phyloP scores from a whole-genome alignment of 1,284 basidiomycete genomes.

The Malassezia vespertilionis region DNA sequence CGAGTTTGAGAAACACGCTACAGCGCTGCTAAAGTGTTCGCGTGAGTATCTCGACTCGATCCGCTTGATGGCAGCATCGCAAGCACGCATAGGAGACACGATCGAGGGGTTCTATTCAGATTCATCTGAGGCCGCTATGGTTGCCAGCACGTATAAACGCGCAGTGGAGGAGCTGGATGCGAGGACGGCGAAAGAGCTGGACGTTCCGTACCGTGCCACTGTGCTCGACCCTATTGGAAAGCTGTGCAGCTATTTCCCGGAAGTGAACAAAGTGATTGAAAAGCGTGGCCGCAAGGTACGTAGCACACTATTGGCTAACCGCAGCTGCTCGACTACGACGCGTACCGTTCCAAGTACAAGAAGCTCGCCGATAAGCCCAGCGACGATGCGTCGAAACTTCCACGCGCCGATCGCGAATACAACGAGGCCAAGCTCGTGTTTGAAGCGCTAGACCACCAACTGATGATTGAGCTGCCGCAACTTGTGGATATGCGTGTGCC shows the following conservation, averaged over 20 bases:
- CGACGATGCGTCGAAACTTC: constrained; percentile 83
- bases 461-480: constrained; percentile 80
- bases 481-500: constrained; percentile 88
- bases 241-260: constrained; percentile 87
- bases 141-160: constrained; percentile 87
- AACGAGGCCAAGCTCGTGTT: constrained; percentile 89
- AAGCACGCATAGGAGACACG: constrained; percentile 86
- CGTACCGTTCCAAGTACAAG: constrained; percentile 61
- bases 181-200: constrained; percentile 72
- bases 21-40: constrained; percentile 81
- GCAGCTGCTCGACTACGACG: constrained; percentile 87
- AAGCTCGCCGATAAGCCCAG: constrained; percentile 85
- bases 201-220: constrained; percentile 82
- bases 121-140: constrained; percentile 67
- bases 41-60: constrained; percentile 92
- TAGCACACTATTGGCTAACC: background rate
- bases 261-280: constrained; percentile 82
- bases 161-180: constrained; percentile 87
- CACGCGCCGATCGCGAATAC: constrained; percentile 86
- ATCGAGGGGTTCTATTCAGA: constrained; percentile 79
- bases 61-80: constrained; percentile 61
- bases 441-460: constrained; percentile 80
- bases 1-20: constrained; percentile 55
- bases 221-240: constrained; percentile 85
- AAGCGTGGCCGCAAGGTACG: constrained; percentile 92